Conservation (phyloP, 805 yeast species). For the Suhomyces sp. region DNA sequence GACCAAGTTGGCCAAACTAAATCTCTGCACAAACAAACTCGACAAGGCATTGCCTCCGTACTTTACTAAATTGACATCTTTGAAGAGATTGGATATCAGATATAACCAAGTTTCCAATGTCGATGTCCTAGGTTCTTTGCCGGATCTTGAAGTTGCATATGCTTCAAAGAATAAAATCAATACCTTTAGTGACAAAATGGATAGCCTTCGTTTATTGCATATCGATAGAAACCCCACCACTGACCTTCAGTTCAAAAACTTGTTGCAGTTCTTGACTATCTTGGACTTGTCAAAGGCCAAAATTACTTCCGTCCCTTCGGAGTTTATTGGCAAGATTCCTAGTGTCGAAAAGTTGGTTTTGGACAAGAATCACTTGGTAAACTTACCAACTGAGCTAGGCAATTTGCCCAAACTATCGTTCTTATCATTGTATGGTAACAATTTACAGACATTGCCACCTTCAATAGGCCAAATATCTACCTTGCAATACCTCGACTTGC, state of each 20-base stretch:
- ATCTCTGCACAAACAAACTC: constrained; percentile 71
- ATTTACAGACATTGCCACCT: constrained; percentile 66
- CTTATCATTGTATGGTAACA: constrained; percentile 72
- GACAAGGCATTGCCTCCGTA: constrained; percentile 49
- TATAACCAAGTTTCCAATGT: constrained; percentile 60
- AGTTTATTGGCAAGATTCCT: constrained; percentile 58
- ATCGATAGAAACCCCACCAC: constrained; percentile 85
- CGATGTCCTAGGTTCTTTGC: constrained; percentile 54
- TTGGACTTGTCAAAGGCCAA: constrained; percentile 82
- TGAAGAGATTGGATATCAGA: constrained; percentile 74
- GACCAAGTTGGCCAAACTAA: constrained; percentile 61
- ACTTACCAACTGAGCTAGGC: constrained; percentile 69
- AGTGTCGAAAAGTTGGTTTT: constrained; percentile 69
- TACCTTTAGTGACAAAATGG: constrained; percentile 60
- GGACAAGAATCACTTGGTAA: constrained; percentile 78
- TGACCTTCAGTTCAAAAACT: constrained; percentile 50
- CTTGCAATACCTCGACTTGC: constrained; percentile 70
- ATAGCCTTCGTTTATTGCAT: constrained; percentile 63
- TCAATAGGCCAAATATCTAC: constrained; percentile 58
- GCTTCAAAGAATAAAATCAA: constrained; percentile 76
- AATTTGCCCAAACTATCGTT: constrained; percentile 55
- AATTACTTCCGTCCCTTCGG: constrained; percentile 66
- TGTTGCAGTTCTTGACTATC: constrained; percentile 60
- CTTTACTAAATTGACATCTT: constrained; percentile 49
- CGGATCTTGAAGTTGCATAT: constrained; percentile 66